Evolutionary conservation across 139 green algal genomes (phyloP).

Genomic region (Deuterostichococcus epilithicus): DNA sequence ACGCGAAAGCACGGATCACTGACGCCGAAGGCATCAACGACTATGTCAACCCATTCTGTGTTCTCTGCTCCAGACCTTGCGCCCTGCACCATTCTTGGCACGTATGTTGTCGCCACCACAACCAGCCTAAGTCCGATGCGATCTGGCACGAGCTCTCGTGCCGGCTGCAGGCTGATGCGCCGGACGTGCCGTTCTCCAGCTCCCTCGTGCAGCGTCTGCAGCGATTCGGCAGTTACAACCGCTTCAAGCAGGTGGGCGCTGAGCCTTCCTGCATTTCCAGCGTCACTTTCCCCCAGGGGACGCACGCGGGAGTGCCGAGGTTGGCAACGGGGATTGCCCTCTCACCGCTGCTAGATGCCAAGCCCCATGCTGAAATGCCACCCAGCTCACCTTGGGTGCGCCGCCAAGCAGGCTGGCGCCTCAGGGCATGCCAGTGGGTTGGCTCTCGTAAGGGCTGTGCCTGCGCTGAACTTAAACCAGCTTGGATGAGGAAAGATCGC

Average conservation of each 20-base stretch:
- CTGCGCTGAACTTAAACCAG: no score
- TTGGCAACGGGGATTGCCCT: no score
- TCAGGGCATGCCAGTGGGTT: no score
- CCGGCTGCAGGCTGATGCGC: constrained; percentile 6
- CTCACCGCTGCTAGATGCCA: no score
- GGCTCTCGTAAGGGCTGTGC: no score
- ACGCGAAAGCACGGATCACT: not conserved
- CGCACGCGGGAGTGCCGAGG: no score
- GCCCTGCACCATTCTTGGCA: not conserved
- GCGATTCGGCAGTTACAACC: constrained; percentile 8
- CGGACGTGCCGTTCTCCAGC: constrained; percentile 9
- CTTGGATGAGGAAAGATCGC: no score
- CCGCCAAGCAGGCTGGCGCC: no score
- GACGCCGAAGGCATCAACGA: not conserved
- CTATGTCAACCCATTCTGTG: not conserved
- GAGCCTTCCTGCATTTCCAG: no score
- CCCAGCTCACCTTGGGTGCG: no score
- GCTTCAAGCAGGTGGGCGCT: constrained; percentile 13
- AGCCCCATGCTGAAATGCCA: no score
- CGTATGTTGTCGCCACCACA: not conserved
- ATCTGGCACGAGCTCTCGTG: not conserved
- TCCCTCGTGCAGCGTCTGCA: constrained; percentile 28
- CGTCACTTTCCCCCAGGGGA: no score
- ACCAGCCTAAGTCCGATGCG: not conserved
- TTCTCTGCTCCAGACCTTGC: not conserved